Conservation (phyloP, 2,329 filamentous ascomycete genomes). For the Pseudogymnoascus destructans region DNA sequence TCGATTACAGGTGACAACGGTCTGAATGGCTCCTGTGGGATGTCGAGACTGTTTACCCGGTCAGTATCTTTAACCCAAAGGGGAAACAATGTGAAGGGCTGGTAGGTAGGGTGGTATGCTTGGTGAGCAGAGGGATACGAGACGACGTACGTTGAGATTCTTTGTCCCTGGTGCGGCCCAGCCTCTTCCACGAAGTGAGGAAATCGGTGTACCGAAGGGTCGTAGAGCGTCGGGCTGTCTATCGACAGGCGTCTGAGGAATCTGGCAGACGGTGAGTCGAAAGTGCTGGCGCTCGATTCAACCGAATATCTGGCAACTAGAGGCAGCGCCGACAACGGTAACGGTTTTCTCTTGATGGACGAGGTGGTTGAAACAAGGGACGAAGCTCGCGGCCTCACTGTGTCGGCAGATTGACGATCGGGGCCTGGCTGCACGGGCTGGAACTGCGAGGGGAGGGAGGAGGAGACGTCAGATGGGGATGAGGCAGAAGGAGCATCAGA, state of each 20-base stretch:
- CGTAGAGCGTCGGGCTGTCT: conserved; percentile 50
- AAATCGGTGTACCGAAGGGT: conserved; percentile 28
- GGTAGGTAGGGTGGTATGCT: neutral
- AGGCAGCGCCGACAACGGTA: conserved; percentile 42
- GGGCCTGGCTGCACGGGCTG: conserved; percentile 10
- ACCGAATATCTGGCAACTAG: conserved; percentile 36
- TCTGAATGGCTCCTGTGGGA: neutral
- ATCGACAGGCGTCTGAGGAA: conserved; percentile 42
- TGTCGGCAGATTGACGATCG: neutral
- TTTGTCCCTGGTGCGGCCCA: neutral
- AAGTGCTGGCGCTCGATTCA: conserved; percentile 22
- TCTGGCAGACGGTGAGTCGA: conserved; percentile 36
- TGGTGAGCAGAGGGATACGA: neutral
- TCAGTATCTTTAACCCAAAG: neutral
- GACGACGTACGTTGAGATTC: neutral
- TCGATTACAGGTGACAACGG: neutral
- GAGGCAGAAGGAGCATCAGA: conserved; percentile 25
- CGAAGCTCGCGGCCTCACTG: neutral
- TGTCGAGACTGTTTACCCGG: neutral
- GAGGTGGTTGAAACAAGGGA: conserved; percentile 15
- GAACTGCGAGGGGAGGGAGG: conserved; percentile 10
- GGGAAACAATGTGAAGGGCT: neutral
- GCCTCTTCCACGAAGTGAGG: neutral
- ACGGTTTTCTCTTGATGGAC: conserved; percentile 44
- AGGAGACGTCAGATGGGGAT: conserved; percentile 20